Evolutionary conservation across 305 asterid species (phyloP).

Genomic region (Rubia peregrina): DNA sequence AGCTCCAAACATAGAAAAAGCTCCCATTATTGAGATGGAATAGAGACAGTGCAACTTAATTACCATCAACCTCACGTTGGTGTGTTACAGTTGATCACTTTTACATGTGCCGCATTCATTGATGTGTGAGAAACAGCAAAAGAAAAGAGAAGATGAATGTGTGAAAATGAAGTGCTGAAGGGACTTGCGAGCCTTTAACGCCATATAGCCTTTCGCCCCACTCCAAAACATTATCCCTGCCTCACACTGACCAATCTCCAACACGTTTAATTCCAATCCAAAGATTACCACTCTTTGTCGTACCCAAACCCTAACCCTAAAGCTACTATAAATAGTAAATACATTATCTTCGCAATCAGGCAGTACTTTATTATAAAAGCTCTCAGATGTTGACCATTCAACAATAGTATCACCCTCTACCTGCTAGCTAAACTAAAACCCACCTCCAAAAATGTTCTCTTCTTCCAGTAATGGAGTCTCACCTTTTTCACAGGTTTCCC

Average conservation of each 20-base stretch:
- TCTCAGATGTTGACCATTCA: constrained; percentile 2
- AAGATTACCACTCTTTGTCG: neutral
- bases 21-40: too few species aligned
- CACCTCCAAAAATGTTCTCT: constrained; percentile 18
- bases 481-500: constrained; percentile 28
- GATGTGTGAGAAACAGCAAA: neutral
- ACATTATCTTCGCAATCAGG: too few species aligned
- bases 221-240: neutral
- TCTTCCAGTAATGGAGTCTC: constrained; percentile 29
- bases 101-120: neutral
- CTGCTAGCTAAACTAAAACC: neutral
- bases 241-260: neutral
- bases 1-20: too few species aligned
- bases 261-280: neutral
- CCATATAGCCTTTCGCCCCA: neutral
- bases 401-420: neutral
- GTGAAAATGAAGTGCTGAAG: neutral
- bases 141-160: neutral
- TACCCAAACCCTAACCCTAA: constrained; percentile 11
- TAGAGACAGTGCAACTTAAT: neutral
- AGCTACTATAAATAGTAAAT: neutral
- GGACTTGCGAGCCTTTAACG: neutral
- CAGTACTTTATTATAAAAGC: neutral
- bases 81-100: neutral
- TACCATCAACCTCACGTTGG: neutral